phyloP scores from a whole-genome alignment of 1,139 yeast species.

The Saccharomycopsis phalli region DNA sequence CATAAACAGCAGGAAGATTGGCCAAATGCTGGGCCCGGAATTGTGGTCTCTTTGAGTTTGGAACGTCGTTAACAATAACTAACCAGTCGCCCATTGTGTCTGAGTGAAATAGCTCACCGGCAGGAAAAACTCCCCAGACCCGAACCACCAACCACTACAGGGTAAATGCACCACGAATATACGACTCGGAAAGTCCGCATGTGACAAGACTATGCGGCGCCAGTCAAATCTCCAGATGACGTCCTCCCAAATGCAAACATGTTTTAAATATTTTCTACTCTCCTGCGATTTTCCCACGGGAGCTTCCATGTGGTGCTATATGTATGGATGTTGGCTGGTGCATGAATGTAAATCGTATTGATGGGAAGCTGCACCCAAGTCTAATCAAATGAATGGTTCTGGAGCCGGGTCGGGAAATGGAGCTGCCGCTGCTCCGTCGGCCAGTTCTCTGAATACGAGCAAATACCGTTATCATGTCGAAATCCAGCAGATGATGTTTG shows the following conservation, averaged over 20 bases:
- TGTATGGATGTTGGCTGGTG: too few species aligned
- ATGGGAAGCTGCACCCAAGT: too few species aligned
- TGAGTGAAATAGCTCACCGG: too few species aligned
- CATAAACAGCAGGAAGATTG: slow-evolving; percentile 42
- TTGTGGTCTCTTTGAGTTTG: slow-evolving; percentile 48
- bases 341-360: too few species aligned
- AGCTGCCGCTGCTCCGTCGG: not conserved
- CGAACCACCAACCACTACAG: too few species aligned
- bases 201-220: not conserved
- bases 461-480: slow-evolving; percentile 75
- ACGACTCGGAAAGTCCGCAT: not conserved
- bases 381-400: too few species aligned
- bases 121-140: too few species aligned
- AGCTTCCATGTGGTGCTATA: too few species aligned
- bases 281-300: too few species aligned
- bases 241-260: too few species aligned
- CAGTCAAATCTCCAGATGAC: not conserved
- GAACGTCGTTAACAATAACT: slow-evolving; percentile 65
- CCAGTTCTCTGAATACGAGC: not conserved
- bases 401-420: not conserved
- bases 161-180: too few species aligned
- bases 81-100: slow-evolving; percentile 46
- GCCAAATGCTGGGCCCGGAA: slow-evolving; percentile 54
- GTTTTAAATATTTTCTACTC: too few species aligned
- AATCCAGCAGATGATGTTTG: slow-evolving; percentile 98